A percentile compares a stretch with the other conserved stretches of the same genome.
phyloP scores from a whole-genome alignment of 2,329 filamentous ascomycete species.

The Seiridium unicorne region DNA sequence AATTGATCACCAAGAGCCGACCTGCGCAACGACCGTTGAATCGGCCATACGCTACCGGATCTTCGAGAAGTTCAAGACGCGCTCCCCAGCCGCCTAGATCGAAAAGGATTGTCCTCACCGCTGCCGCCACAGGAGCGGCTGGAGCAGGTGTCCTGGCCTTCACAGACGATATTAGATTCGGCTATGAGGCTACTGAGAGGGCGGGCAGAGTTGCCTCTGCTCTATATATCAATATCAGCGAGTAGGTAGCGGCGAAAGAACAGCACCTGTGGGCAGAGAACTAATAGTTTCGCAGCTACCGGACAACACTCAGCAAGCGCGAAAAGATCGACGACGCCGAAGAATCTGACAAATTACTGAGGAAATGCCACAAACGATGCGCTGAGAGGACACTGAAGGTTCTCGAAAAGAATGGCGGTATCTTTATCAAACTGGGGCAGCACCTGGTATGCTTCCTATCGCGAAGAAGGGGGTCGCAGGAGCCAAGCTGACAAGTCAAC shows the following conservation, averaged over 20 bases:
- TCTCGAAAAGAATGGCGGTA: constrained; percentile 93
- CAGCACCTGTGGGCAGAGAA: neutral
- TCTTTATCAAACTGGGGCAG: constrained; percentile 97
- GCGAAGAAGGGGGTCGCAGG: neutral
- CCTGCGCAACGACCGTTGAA: constrained; percentile 16
- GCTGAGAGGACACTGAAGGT: constrained; percentile 83
- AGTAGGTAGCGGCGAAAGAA: constrained; percentile 51
- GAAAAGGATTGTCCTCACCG: constrained; percentile 38
- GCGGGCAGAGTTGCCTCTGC: constrained; percentile 75
- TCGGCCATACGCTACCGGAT: constrained; percentile 21
- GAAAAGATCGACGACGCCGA: constrained; percentile 61
- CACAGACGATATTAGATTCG: constrained; percentile 70
- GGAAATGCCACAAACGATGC: constrained; percentile 87
- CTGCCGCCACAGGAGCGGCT: constrained; percentile 49
- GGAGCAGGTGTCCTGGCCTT: constrained; percentile 52
- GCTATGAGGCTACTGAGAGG: constrained; percentile 72
- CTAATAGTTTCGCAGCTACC: constrained; percentile 63
- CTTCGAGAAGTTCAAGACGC: constrained; percentile 19
- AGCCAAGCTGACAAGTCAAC: constrained; percentile 19
- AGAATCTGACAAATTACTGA: constrained; percentile 67
- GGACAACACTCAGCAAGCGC: constrained; percentile 72
- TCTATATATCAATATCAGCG: constrained; percentile 81
- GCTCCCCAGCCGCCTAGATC: constrained; percentile 12
- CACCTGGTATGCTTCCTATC: constrained; percentile 61
- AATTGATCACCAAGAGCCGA: constrained; percentile 30